Base-by-base conservation (phyloP, 2,329 filamentous ascomycete genomes). In the Colletotrichum viniferum region DNA sequence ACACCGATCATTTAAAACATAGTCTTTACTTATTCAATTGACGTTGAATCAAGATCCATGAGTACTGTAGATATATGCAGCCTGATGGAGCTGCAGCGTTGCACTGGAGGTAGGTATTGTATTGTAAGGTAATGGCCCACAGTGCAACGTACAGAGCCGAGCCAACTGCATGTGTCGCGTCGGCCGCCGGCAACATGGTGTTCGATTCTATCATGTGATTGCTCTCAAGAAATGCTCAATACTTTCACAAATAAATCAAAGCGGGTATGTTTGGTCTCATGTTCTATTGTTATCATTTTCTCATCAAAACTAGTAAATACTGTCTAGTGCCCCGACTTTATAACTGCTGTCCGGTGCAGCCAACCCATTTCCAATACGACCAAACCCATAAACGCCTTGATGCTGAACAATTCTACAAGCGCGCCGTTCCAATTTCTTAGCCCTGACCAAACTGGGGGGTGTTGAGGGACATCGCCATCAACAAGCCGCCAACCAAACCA, bases 401-500 rank as follows among this genome's bases (percentile, higher is more conserved):
- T 24, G 24, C 24, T 24, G 24, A 24, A 24, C 24, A 24, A 24
- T 24, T 24, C 24, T 24, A 24, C 24, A 24, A 24, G 24, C 24
- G 24, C 24, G 24, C 24, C 24, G 24, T 24, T 24, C 24, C 24
- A 24, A 24, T 24, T 24, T 24, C 24, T 24, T 24, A 24, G 24
- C 24, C 68, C 69, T 75, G 69, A 4, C 73, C 62, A 14, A 77
- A 78, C n/a, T 78, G 77, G 5, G 78, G 78, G 16, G 77, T 76
- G 64, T 81, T 81, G 48, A 81, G 74, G 7, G 77, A 77, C 73
- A 81, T 79, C n/a, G 72, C 79, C 34, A 78, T 77, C 61, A 81
- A 30, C 52, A 78, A 32, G 18, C 80, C 80, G 4, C 78, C 76
- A 5, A 81, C 77, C 26, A 81, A 65, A n/a, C 80, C 80, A 5